Evolutionary conservation across 1,139 yeast species (phyloP).

Genomic region (Sugiyamaella novakii): DNA sequence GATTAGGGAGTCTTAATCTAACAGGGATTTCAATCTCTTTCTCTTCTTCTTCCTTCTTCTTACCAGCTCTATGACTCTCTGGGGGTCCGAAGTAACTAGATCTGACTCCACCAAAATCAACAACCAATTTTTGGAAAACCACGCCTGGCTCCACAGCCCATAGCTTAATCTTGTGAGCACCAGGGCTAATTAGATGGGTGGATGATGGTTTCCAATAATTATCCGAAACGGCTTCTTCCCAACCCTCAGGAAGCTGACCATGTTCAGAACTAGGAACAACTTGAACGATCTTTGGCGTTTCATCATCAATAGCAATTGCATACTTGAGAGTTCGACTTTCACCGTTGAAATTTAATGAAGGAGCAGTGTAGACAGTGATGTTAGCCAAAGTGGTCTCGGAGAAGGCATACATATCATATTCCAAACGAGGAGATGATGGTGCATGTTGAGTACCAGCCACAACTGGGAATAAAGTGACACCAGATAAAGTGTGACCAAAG

Average conservation of each 20-base stretch:
- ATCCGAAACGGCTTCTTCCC: conserved; percentile 29
- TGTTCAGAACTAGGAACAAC: conserved; percentile 22
- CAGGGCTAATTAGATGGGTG: conserved; percentile 22
- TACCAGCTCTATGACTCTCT: conserved; percentile 20
- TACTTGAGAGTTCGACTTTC: conserved; percentile 24
- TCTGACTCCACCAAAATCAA: conserved; percentile 30
- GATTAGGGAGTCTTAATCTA: conserved; percentile 11
- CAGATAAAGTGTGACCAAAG: conserved; percentile 27
- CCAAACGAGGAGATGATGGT: conserved; percentile 24
- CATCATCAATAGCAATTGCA: conserved; percentile 27
- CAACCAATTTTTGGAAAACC: conserved; percentile 29
- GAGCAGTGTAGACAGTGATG: conserved; percentile 27
- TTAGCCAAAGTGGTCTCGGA: conserved; percentile 19
- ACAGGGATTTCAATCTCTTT: conserved; percentile 11
- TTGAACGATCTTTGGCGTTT: conserved; percentile 22
- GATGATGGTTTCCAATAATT: conserved; percentile 27
- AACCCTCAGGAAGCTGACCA: conserved; percentile 25
- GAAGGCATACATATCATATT: conserved; percentile 22
- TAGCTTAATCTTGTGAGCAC: conserved; percentile 25
- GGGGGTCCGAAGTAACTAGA: conserved; percentile 31
- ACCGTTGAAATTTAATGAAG: conserved; percentile 27
- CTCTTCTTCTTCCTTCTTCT: conserved; percentile 17
- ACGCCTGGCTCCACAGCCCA: conserved; percentile 31
- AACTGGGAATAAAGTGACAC: conserved; percentile 29
- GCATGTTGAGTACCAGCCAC: conserved; percentile 21